Evolutionary conservation across 352 stramenopile species (phyloP).

Genomic region (Globisporangium irregulare): DNA sequence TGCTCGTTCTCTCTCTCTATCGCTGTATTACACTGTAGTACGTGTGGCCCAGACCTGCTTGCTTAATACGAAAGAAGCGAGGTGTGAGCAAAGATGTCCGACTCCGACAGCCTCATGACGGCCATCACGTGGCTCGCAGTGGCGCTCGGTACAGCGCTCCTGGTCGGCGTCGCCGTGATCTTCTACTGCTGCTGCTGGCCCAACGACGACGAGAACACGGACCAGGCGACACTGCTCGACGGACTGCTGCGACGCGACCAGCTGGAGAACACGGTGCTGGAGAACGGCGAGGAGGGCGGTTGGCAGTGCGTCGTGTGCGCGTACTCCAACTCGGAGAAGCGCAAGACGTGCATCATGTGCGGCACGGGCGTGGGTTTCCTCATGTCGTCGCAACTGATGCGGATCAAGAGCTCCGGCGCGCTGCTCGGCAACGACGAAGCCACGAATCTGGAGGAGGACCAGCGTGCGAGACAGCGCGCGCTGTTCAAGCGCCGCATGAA

Average conservation of each 20-base stretch:
- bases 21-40: too few relatives aligned
- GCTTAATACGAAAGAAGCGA: background rate
- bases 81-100: background rate
- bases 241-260: constrained; percentile 60
- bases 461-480: constrained; percentile 47
- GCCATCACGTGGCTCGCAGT: constrained; percentile 39
- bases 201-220: constrained; percentile 13
- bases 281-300: constrained; percentile 40
- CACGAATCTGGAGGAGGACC: constrained; percentile 30
- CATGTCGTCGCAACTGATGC: constrained; percentile 31
- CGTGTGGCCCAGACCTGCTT: background rate
- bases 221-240: constrained; percentile 38
- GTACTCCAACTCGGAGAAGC: constrained; percentile 40
- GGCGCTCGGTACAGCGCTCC: constrained; percentile 26
- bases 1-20: background rate
- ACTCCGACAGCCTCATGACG: constrained; percentile 24
- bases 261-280: constrained; percentile 48
- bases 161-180: constrained; percentile 26
- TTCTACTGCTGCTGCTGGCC: constrained; percentile 53
- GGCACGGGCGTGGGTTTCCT: constrained; percentile 37
- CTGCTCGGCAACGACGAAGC: constrained; percentile 42
- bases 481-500: constrained; percentile 72
- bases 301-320: constrained; percentile 77
- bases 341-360: constrained; percentile 64
- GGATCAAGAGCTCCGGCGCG: constrained; percentile 54